Evolutionary conservation across 2,329 filamentous ascomycete genomes (phyloP).

Genomic region (Fusarium decemcellulare): DNA sequence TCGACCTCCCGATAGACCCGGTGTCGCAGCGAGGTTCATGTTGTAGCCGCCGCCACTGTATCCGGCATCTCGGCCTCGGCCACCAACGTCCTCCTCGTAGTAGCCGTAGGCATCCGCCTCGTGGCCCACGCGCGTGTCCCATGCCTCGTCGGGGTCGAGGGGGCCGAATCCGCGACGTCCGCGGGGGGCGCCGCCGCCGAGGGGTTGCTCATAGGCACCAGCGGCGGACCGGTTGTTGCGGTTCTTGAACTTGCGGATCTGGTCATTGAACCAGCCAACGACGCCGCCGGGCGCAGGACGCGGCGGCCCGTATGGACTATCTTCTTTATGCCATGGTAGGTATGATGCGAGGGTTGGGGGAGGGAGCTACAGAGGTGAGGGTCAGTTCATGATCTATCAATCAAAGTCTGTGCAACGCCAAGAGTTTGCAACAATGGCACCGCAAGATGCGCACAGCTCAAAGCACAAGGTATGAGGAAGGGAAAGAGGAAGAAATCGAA

Average conservation of each 20-base stretch:
- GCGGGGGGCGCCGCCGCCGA: slow-evolving; percentile 55
- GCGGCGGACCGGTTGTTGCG: slow-evolving; percentile 75
- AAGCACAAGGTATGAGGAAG: not conserved
- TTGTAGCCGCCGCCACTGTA: slow-evolving; percentile 60
- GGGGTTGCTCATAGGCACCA: slow-evolving; percentile 79
- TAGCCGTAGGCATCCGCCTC: slow-evolving; percentile 79
- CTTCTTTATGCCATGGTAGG: slow-evolving; percentile 76
- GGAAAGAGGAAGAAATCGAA: not conserved
- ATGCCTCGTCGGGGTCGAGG: slow-evolving; percentile 87
- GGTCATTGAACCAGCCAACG: slow-evolving; percentile 80
- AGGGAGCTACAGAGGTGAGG: slow-evolving; percentile 68
- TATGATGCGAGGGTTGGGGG: slow-evolving; percentile 77
- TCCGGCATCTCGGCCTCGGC: slow-evolving; percentile 50
- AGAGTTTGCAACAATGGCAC: not conserved
- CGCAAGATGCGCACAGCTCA: not conserved
- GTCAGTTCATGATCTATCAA: slow-evolving; percentile 20
- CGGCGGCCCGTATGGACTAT: slow-evolving; percentile 64
- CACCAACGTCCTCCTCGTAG: slow-evolving; percentile 73
- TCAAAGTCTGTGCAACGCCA: not conserved
- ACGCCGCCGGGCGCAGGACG: slow-evolving; percentile 73
- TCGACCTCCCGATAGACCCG: slow-evolving; percentile 45
- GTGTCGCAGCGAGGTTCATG: slow-evolving; percentile 62
- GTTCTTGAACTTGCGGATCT: slow-evolving; percentile 74
- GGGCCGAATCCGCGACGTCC: slow-evolving; percentile 73
- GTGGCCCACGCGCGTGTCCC: slow-evolving; percentile 84